phyloP scores from a whole-genome alignment of 1,284 basidiomycete genomes.

The Leucoagaricus sp. region DNA sequence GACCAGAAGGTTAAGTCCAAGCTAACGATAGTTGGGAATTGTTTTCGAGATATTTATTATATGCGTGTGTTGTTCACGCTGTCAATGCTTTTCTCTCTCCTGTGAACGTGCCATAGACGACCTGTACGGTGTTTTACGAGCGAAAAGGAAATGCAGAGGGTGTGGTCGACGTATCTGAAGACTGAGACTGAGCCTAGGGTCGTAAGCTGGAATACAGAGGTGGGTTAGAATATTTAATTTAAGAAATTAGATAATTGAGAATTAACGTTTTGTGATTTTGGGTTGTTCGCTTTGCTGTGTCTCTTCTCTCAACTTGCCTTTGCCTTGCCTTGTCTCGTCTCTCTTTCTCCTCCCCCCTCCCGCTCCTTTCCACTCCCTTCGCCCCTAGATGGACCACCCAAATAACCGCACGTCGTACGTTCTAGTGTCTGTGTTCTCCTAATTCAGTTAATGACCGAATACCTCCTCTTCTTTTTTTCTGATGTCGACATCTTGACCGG shows the following conservation, averaged over 20 bases:
- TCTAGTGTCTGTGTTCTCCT: no score
- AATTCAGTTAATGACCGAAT: no score
- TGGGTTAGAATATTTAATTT: not conserved
- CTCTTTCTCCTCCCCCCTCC: not conserved
- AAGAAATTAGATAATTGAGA: not conserved
- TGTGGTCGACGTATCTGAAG: slow-evolving; percentile 2
- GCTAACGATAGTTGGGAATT: no score
- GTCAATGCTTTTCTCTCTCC: no score
- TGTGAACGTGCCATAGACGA: not conserved
- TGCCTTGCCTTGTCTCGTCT: not conserved
- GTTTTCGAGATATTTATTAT: no score
- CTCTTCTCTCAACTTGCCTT: not conserved
- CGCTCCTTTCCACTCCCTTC: not conserved
- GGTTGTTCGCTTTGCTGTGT: not conserved
- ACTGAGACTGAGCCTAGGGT: not conserved
- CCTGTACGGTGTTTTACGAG: not conserved
- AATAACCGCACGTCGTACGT: no score
- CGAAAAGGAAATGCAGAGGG: not conserved
- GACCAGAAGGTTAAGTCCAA: no score
- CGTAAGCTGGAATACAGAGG: not conserved
- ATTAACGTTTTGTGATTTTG: no score
- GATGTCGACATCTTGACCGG: not conserved
- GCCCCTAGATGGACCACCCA: not conserved
- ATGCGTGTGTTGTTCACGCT: no score
- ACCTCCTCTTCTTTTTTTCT: not conserved